Evolutionary conservation across 768 basidiomycete genomes (phyloP).

Genomic region (Lactarius tabidus): DNA sequence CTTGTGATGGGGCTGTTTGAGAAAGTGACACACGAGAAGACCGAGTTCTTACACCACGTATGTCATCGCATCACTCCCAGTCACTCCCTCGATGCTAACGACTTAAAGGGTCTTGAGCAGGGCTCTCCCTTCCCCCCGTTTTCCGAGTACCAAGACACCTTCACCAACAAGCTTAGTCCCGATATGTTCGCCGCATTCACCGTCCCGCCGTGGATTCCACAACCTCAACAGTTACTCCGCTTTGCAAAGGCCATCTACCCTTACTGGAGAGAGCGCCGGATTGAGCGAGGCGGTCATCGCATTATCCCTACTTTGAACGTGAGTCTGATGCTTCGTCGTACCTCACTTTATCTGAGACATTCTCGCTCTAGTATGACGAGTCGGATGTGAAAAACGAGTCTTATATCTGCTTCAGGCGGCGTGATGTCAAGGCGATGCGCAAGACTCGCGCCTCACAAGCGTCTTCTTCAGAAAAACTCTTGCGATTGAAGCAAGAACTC

Average conservation of each 20-base stretch:
- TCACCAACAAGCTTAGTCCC: conserved; percentile 55
- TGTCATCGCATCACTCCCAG: conserved; percentile 32
- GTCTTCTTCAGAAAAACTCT: conserved; percentile 83
- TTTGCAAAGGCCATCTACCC: conserved; percentile 75
- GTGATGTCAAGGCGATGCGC: conserved; percentile 89
- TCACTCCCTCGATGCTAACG: conserved; percentile 10
- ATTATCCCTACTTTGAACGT: conserved; percentile 90
- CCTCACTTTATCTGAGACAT: neutral
- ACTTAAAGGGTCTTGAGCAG: conserved; percentile 53
- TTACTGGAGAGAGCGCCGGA: conserved; percentile 84
- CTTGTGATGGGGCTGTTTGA: conserved; percentile 94
- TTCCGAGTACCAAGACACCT: conserved; percentile 65
- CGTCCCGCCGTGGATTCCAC: conserved; percentile 66
- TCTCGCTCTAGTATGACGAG: conserved; percentile 67
- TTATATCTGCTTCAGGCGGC: conserved; percentile 94
- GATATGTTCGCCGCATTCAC: conserved; percentile 65
- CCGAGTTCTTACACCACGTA: conserved; percentile 87
- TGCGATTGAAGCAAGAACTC: conserved; percentile 76
- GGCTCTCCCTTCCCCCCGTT: conserved; percentile 71
- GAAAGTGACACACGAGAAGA: conserved; percentile 83
- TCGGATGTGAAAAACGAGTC: conserved; percentile 86
- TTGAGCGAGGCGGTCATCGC: conserved; percentile 73
- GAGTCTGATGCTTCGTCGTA: conserved; percentile 32
- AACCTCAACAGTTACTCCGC: conserved; percentile 55
- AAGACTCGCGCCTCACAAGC: conserved; percentile 93